Evolutionary conservation across 768 basidiomycete genomes (phyloP).

Genomic region (Pleurotus citrinopileatus): DNA sequence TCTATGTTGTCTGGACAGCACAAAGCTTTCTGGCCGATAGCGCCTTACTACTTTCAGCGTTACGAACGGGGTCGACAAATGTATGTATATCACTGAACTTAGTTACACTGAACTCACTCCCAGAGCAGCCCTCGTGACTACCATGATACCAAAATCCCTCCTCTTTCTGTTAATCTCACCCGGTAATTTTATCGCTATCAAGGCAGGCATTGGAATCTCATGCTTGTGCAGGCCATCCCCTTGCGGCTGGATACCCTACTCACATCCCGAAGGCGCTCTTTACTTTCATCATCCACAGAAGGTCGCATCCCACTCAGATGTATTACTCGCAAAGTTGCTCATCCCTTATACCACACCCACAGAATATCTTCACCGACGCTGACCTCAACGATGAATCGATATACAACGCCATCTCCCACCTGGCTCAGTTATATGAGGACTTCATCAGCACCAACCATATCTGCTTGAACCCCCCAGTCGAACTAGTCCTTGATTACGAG

Average conservation of each 20-base stretch:
- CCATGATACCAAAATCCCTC: conserved; percentile 1
- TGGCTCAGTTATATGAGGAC: conserved; percentile 14
- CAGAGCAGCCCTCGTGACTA: not conserved
- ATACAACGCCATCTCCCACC: conserved; percentile 11
- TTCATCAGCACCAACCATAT: conserved; percentile 16
- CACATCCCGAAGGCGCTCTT: conserved; percentile 60
- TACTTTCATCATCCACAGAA: conserved; percentile 51
- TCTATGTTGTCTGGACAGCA: not conserved
- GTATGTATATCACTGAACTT: not conserved
- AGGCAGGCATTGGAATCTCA: too few species aligned
- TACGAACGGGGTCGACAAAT: conserved; percentile 1
- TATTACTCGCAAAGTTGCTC: not conserved
- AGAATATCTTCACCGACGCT: conserved; percentile 23
- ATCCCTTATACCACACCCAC: not conserved
- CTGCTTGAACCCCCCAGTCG: conserved; percentile 20
- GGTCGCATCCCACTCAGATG: conserved; percentile 26
- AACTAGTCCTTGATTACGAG: conserved; percentile 39
- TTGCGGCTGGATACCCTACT: conserved; percentile 40
- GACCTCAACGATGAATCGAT: conserved; percentile 17
- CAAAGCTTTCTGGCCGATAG: conserved; percentile 1
- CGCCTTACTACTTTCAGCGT: not conserved
- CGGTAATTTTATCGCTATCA: not conserved
- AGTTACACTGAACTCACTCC: not conserved
- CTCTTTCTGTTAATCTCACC: not conserved
- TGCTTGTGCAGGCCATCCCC: conserved; percentile 14